Evolutionary conservation across 2,329 filamentous ascomycete genomes (phyloP).

Genomic region (Colletotrichum falcatum): DNA sequence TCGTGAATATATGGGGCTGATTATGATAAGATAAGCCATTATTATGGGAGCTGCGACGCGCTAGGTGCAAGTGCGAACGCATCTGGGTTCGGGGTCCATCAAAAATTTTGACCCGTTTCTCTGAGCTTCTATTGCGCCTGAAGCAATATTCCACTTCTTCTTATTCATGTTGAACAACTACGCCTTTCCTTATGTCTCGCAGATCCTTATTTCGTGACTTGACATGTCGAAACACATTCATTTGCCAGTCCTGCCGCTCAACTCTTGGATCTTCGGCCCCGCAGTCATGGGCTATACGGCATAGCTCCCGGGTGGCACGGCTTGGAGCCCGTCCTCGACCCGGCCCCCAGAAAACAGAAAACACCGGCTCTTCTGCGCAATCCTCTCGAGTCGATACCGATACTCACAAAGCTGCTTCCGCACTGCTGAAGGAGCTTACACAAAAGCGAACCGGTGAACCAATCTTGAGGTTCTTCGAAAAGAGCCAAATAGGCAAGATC

Average conservation of each 20-base stretch:
- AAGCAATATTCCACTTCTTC: slow-evolving; percentile 2
- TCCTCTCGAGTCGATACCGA: slow-evolving; percentile 1
- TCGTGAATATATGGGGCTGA: neutral
- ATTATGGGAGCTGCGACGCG: neutral
- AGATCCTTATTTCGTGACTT: slow-evolving; percentile 50
- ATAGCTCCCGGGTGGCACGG: slow-evolving; percentile 48
- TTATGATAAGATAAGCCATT: slow-evolving; percentile 40
- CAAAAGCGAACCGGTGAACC: slow-evolving; percentile 35
- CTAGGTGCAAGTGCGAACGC: neutral
- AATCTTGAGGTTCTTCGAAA: slow-evolving; percentile 62
- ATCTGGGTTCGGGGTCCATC: slow-evolving; percentile 34
- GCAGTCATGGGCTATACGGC: slow-evolving; percentile 48
- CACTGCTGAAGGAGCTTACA: slow-evolving; percentile 44
- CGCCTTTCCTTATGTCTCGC: slow-evolving; percentile 39
- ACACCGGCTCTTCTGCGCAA: neutral
- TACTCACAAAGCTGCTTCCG: slow-evolving; percentile 20
- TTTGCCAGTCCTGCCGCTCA: slow-evolving; percentile 54
- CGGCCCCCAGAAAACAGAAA: slow-evolving; percentile 2
- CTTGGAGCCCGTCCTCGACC: slow-evolving; percentile 24
- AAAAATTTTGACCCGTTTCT: slow-evolving; percentile 36
- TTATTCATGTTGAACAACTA: slow-evolving; percentile 19
- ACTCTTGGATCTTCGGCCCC: slow-evolving; percentile 47
- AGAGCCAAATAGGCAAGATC: slow-evolving; percentile 54
- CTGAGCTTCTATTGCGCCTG: slow-evolving; percentile 15
- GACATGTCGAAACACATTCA: slow-evolving; percentile 49